Conservation (phyloP, 805 yeast genomes). For the Crinitomyces ghanaensis region DNA sequence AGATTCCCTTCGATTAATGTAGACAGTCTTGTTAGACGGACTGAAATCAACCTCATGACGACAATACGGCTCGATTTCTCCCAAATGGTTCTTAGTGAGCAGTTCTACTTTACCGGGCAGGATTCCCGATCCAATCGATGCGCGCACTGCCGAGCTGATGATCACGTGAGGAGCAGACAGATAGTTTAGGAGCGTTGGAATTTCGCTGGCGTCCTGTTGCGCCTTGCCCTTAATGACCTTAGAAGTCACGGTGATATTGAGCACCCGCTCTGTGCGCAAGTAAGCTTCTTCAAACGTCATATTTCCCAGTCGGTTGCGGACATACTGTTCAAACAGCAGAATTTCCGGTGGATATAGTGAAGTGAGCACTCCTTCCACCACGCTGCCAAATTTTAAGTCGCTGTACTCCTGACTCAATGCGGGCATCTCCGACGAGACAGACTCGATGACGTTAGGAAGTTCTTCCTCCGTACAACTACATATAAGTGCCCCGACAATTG, state of each 20-base stretch:
- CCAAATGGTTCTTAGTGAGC: slow-evolving; percentile 44
- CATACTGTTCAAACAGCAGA: slow-evolving; percentile 65
- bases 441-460: slow-evolving; percentile 33
- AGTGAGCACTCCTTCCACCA: slow-evolving; percentile 61
- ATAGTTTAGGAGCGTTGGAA: slow-evolving; percentile 51
- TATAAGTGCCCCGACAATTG: slow-evolving; percentile 78
- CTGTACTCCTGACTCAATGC: slow-evolving; percentile 13
- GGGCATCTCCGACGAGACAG: slow-evolving; percentile 18
- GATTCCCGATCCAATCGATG: slow-evolving; percentile 50
- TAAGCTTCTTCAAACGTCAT: slow-evolving; percentile 92
- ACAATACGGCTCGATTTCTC: slow-evolving; percentile 28
- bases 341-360: slow-evolving; percentile 85
- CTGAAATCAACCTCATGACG: slow-evolving; percentile 23
- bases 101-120: slow-evolving; percentile 51
- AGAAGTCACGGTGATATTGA: slow-evolving; percentile 81
- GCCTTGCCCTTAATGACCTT: slow-evolving; percentile 34
- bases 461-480: slow-evolving; percentile 65
- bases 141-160: slow-evolving; percentile 81
- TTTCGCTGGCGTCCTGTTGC: slow-evolving; percentile 6
- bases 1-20: slow-evolving; percentile 35
- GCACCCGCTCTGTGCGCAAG: slow-evolving; percentile 59
- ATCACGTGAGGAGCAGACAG: slow-evolving; percentile 89
- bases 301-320: slow-evolving; percentile 62
- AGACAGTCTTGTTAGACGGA: slow-evolving; percentile 33
- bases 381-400: slow-evolving; percentile 28